Conservation (phyloP, 345 rosid species). For the Gossypium ekmanianum region DNA sequence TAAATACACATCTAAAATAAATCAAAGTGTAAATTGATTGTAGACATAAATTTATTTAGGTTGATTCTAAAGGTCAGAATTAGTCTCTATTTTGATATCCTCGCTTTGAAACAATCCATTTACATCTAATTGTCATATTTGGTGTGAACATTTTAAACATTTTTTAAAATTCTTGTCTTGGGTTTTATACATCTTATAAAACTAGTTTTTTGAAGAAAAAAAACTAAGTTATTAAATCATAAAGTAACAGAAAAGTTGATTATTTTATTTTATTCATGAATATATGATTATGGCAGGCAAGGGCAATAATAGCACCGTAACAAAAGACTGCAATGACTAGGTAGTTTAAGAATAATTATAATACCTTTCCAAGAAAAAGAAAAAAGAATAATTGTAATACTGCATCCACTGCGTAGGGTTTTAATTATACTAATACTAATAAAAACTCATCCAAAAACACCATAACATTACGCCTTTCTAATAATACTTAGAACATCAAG, state of each 20-base stretch:
- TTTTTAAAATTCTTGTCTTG: background rate
- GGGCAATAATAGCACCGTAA: background rate
- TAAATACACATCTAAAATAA: too few relatives aligned
- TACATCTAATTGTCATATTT: too few relatives aligned
- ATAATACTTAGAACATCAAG: background rate
- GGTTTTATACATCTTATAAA: too few relatives aligned
- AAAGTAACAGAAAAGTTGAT: background rate
- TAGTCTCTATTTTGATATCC: too few relatives aligned
- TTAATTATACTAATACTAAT: background rate
- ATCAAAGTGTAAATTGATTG: too few relatives aligned
- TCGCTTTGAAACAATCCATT: too few relatives aligned
- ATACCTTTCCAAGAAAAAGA: too few relatives aligned
- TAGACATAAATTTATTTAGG: too few relatives aligned
- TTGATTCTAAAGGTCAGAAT: too few relatives aligned
- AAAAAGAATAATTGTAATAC: too few relatives aligned
- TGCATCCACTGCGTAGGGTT: background rate
- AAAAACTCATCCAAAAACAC: background rate
- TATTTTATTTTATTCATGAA: background rate
- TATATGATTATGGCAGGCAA: background rate
- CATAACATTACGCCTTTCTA: background rate
- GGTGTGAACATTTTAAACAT: too few relatives aligned
- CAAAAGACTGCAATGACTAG: background rate
- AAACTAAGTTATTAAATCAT: background rate
- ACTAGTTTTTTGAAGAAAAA: too few relatives aligned
- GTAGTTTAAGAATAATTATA: background rate